These are phyloP conservation scores for Globisporangium abappressorium DNA, from an alignment of 352 stramenopile species.

Conservation along the genomic window DNA sequence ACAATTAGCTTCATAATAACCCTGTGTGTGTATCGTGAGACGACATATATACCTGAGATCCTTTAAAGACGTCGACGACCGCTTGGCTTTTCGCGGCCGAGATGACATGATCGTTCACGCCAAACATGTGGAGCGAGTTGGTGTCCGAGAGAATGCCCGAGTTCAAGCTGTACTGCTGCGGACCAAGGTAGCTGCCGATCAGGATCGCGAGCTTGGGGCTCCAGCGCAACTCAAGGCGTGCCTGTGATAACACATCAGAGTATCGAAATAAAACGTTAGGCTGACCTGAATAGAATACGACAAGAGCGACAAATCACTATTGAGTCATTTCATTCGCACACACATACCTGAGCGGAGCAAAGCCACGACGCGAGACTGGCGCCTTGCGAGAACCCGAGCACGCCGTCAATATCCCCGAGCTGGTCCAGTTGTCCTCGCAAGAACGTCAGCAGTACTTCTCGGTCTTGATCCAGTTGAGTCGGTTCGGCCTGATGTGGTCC, in stretches of 20 bases:
- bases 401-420: slow-evolving; percentile 63
- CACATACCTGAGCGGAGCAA: slow-evolving; percentile 56
- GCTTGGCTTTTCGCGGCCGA: slow-evolving; percentile 63
- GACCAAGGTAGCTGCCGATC: slow-evolving; percentile 72
- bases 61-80: slow-evolving; percentile 64
- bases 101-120: slow-evolving; percentile 80
- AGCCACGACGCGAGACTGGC: slow-evolving; percentile 79
- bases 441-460: slow-evolving; percentile 52
- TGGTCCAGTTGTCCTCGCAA: slow-evolving; percentile 53
- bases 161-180: slow-evolving; percentile 48
- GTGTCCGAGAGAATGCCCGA: slow-evolving; percentile 51
- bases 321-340: not conserved
- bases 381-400: slow-evolving; percentile 84
- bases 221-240: slow-evolving; percentile 59
- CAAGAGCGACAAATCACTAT: not conserved
- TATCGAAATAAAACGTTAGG: not conserved
- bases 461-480: slow-evolving; percentile 47
- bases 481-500: slow-evolving; percentile 47
- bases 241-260: slow-evolving; percentile 17
- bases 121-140: slow-evolving; percentile 72
- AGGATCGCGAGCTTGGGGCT: slow-evolving; percentile 65
- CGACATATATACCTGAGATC: slow-evolving; percentile 34
- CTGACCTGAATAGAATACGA: too few species aligned
- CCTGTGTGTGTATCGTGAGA: not conserved
- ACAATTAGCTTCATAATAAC: not conserved